These are phyloP conservation scores for Tolypocladium ophioglossoides DNA, from an alignment of 2,329 filamentous ascomycete species.

Conservation along the genomic window DNA sequence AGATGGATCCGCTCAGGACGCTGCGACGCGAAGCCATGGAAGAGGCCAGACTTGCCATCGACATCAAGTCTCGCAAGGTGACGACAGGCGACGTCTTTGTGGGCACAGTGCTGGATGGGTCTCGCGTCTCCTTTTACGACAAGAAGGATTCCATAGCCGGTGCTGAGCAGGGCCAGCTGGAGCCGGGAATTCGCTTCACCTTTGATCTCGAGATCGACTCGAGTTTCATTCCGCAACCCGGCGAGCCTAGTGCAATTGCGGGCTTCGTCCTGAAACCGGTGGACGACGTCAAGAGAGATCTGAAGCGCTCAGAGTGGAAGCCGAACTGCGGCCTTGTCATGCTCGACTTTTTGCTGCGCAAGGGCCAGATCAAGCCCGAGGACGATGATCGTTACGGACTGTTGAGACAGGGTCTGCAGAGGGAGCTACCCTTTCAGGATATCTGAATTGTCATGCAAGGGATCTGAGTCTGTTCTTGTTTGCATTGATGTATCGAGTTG, in stretches of 20 bases:
- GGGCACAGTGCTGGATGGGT: constrained; percentile 12
- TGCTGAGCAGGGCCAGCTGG: constrained; percentile 20
- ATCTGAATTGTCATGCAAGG: background rate
- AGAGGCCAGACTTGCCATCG: constrained; percentile 19
- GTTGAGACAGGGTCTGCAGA: constrained; percentile 12
- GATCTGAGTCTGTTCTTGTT: background rate
- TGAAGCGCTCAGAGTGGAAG: constrained; percentile 20
- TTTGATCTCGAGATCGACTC: constrained; percentile 22
- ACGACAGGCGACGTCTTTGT: constrained; percentile 7
- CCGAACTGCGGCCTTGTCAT: constrained; percentile 29
- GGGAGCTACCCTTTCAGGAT: constrained; percentile 15
- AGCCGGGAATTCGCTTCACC: constrained; percentile 26
- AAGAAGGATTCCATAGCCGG: constrained; percentile 19
- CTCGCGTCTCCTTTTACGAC: constrained; percentile 23
- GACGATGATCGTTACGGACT: constrained; percentile 12
- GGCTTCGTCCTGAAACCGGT: constrained; percentile 17
- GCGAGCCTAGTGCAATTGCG: constrained; percentile 16
- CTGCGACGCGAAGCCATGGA: constrained; percentile 22
- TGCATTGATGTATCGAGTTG: background rate
- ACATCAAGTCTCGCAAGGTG: constrained; percentile 11
- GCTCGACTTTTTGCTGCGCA: constrained; percentile 24
- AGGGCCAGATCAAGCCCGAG: constrained; percentile 12
- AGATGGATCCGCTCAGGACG: constrained; percentile 14
- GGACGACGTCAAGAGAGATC: constrained; percentile 17
- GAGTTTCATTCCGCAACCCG: constrained; percentile 10